Evolutionary conservation across 148 eudicot genomes (phyloP).

Genomic region (Drosera capensis): DNA sequence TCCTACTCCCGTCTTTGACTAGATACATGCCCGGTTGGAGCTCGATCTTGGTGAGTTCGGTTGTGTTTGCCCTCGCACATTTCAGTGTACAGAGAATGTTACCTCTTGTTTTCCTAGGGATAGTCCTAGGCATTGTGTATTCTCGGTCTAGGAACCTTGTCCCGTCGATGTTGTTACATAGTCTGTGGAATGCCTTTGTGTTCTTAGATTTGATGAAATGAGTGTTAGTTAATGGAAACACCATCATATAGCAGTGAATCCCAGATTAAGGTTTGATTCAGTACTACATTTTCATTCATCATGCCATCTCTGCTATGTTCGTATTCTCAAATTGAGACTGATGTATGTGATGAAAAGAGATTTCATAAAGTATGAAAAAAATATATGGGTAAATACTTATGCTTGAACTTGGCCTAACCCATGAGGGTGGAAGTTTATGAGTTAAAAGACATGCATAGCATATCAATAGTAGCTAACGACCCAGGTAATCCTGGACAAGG

Average conservation of each 20-base stretch:
- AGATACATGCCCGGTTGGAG: slow-evolving; percentile 82
- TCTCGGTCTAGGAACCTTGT: slow-evolving; percentile 65
- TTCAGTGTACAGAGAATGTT: slow-evolving; percentile 73
- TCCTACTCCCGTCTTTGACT: slow-evolving; percentile 78
- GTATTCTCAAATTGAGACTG: too few species aligned
- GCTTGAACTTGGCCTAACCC: too few species aligned
- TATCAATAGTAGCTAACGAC: too few species aligned
- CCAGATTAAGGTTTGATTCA: too few species aligned
- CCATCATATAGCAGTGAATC: background rate
- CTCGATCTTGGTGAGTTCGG: slow-evolving; percentile 55
- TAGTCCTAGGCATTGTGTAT: slow-evolving; percentile 65
- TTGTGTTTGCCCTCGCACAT: slow-evolving; percentile 79
- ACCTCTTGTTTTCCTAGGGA: slow-evolving; percentile 62
- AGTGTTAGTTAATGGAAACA: background rate
- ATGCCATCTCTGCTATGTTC: too few species aligned
- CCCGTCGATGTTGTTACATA: slow-evolving; percentile 70
- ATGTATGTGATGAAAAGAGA: too few species aligned
- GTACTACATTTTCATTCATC: too few species aligned
- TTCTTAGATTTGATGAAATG: slow-evolving; percentile 75
- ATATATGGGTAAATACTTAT: too few species aligned
- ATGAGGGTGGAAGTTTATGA: too few species aligned
- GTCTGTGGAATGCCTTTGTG: slow-evolving; percentile 84
- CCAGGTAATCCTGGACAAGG: too few species aligned
- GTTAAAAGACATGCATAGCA: too few species aligned
- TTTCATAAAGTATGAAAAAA: too few species aligned